A percentile compares a stretch with the other conserved stretches of the same genome.
These are phyloP conservation scores for Lepidium africanum DNA, from an alignment of 345 rosid species.

Conservation along the genomic window DNA sequence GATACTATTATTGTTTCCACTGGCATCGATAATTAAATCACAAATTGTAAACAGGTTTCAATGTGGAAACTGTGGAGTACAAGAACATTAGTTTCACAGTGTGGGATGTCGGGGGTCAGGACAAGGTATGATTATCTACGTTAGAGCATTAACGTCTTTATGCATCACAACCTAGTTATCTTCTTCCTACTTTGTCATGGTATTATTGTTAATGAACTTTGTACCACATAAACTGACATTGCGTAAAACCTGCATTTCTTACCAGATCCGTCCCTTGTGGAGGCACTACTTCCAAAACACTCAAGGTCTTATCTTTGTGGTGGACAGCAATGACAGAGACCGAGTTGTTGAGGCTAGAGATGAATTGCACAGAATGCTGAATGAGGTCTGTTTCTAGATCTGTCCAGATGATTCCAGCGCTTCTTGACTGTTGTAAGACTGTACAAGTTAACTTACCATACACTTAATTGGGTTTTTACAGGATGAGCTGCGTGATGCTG, in stretches of 20 bases:
- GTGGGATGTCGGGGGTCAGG: conserved; percentile 85
- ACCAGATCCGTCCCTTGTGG: conserved; percentile 8
- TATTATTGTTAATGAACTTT: background rate
- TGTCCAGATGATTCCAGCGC: background rate
- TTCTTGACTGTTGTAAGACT: background rate
- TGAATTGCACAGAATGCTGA: conserved; percentile 4
- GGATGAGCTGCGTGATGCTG: conserved; percentile 13
- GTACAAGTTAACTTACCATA: background rate
- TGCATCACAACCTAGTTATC: background rate
- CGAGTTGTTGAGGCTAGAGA: conserved; percentile 30
- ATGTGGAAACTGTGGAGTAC: conserved; percentile 77
- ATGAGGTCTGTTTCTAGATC: background rate
- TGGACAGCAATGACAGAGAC: conserved; percentile 73
- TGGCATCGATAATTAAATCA: background rate
- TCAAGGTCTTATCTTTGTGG: conserved; percentile 72
- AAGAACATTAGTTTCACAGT: conserved; percentile 55
- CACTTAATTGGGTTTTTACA: background rate
- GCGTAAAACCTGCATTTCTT: background rate
- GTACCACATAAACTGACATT: background rate
- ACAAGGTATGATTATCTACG: conserved; percentile 6
- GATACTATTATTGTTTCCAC: background rate
- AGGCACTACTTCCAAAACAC: conserved; percentile 74
- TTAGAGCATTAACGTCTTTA: background rate
- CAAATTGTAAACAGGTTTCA: conserved; percentile 21
- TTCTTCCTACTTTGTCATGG: background rate